A percentile compares a stretch with the other conserved stretches of the same genome.
Evolutionary conservation across 305 asterid genomes (phyloP).

Genomic region (Solanum hybrid): DNA sequence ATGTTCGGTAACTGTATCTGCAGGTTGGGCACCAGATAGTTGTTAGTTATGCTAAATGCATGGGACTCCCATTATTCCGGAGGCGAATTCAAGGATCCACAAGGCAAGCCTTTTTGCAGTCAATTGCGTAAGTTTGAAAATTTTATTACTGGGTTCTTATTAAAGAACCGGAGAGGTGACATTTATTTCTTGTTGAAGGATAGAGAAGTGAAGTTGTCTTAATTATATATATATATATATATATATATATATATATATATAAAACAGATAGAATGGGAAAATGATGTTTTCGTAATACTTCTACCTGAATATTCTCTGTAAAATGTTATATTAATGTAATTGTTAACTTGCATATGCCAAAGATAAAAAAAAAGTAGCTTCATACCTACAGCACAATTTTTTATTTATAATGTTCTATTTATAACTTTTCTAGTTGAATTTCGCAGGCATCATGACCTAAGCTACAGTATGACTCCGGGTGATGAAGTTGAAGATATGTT

Average conservation of each 20-base stretch:
- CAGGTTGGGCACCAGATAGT: slow-evolving; percentile 95
- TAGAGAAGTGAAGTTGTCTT: not conserved
- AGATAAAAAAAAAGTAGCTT: not conserved
- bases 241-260: not conserved
- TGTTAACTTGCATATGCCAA: not conserved
- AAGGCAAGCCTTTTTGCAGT: slow-evolving; percentile 45
- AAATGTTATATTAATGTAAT: not conserved
- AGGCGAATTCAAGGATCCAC: slow-evolving; percentile 84
- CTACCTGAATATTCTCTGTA: not conserved
- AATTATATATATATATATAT: not conserved
- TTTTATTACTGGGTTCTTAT: not conserved
- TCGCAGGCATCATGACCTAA: slow-evolving; percentile 62
- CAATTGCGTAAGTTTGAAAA: not conserved
- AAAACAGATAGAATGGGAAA: not conserved
- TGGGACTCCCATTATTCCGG: slow-evolving; percentile 80
- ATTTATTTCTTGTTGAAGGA: not conserved
- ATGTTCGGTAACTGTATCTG: slow-evolving; percentile 8
- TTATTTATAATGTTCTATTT: not conserved
- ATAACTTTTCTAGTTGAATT: slow-evolving; percentile 13
- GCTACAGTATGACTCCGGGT: slow-evolving; percentile 75
- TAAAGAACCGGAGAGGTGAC: not conserved
- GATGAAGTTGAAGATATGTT: slow-evolving; percentile 97
- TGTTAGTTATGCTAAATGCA: slow-evolving; percentile 67
- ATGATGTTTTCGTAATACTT: not conserved
- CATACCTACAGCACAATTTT: not conserved